These are phyloP conservation scores for Lipomyces anomalus DNA, from an alignment of 805 yeast genomes.

Conservation along the genomic window DNA sequence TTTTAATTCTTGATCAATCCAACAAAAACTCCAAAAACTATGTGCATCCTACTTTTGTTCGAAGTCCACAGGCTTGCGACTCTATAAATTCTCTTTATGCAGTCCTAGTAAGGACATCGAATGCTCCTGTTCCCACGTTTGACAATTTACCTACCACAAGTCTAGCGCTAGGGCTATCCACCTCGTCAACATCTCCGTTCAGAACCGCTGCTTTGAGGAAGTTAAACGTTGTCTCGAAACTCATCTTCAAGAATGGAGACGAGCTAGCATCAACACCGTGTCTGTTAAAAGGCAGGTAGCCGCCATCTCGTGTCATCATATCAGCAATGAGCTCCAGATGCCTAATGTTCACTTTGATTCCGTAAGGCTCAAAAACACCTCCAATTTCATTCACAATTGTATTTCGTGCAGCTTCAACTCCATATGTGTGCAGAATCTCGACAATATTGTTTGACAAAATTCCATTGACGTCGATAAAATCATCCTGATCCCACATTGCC, in stretches of 20 bases:
- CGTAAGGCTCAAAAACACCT: constrained; percentile 93
- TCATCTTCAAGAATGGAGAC: constrained; percentile 97
- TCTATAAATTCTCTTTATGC: too few species aligned
- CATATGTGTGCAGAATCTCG: constrained; percentile 84
- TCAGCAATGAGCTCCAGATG: constrained; percentile 97
- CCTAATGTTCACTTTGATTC: constrained; percentile 85
- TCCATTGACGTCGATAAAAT: constrained; percentile 82
- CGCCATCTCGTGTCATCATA: constrained; percentile 98
- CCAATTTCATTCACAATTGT: constrained; percentile 94
- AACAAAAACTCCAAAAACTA: too few species aligned
- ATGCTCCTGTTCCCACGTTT: constrained; percentile 92
- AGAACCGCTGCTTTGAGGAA: constrained; percentile 94
- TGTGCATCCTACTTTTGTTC: too few species aligned
- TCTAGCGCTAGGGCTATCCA: constrained; percentile 89
- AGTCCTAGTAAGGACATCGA: constrained; percentile 54
- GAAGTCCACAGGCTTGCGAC: too few species aligned
- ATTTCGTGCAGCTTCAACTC: constrained; percentile 98
- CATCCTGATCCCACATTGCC: constrained; percentile 98
- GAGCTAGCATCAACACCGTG: constrained; percentile 96
- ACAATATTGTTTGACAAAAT: constrained; percentile 89
- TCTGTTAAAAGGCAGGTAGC: constrained; percentile 93
- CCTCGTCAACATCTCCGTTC: constrained; percentile 80
- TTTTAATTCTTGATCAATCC: too few species aligned
- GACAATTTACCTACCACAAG: constrained; percentile 87
- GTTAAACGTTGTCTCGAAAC: constrained; percentile 96